Base-by-base conservation (phyloP, 306 rosid species). In the Vicia faba region DNA sequence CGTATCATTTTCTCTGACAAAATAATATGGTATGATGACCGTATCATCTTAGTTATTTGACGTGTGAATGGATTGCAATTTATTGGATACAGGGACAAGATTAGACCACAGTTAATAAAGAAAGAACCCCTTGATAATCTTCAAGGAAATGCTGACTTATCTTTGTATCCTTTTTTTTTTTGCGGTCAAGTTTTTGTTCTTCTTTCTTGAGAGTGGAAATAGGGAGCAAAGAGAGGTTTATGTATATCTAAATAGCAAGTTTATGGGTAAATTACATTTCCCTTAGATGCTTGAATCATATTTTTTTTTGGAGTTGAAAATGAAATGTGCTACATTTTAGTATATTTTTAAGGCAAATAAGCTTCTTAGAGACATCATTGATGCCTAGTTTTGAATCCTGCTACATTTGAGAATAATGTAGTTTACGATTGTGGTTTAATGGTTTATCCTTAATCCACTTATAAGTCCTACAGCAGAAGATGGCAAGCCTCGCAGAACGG, bases 111-210 rank as follows among this genome's bases (percentile, higher is more conserved):
- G 61, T 55, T 71, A 60, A 63, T 69, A 61, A 80, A 78, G 79
- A 85, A 86, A 62, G 91, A 49, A 38, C 41, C 80, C 15, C 68
- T 55, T 63, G 77, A 78, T 76, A 75, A 61, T 53, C 71, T 69
- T 71, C 87, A 84, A 71, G 96, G 73, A 76, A 96, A 84, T 20
- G 53, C 69, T 3, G 88, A 88, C 78, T 66, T 87, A 71, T 83
- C 92, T 41, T 78, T 58, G 96, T 95, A 95, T 95, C 99, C 99
- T 86, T 71, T 40, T 71, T 40, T 71, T 72, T 72, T 43, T n/a
- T 76, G 25, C 44, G 60, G 23, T 65, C 46, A 55, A 53, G 14
- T 50, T 72, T 74, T 61, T 13, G 18, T 45, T 64, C 12, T 76
- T 44, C 50, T 59, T 53, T 50, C 65, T 36, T 63, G 48, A 29